Evolutionary conservation across 2,329 filamentous ascomycete genomes (phyloP).

Genomic region (Colletotrichum nymphaeae): DNA sequence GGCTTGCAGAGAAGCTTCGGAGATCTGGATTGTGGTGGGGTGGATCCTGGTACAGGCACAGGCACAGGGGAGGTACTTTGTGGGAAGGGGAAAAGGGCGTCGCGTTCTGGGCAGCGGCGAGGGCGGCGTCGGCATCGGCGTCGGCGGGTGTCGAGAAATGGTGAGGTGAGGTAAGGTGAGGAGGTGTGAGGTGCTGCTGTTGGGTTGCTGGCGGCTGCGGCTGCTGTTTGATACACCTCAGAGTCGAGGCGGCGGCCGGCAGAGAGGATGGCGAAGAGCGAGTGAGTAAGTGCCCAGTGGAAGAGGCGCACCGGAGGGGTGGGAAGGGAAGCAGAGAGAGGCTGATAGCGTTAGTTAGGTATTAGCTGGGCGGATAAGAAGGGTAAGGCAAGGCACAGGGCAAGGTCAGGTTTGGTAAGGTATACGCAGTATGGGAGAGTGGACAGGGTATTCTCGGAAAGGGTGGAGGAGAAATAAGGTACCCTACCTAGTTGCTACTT

Average conservation of each 20-base stretch:
- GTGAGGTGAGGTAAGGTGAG: background rate
- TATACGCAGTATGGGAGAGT: too few species aligned
- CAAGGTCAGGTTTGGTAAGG: background rate
- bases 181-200: background rate
- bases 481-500: background rate
- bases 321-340: conserved; percentile 14
- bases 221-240: conserved; percentile 22
- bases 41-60: conserved; percentile 33
- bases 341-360: conserved; percentile 25
- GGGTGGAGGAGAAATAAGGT: conserved; percentile 2
- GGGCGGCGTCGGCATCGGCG: conserved; percentile 23
- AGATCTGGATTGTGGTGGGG: conserved; percentile 39
- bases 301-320: background rate
- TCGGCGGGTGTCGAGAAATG: background rate
- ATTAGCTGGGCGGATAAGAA: conserved; percentile 24
- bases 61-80: conserved; percentile 35
- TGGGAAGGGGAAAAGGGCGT: conserved; percentile 22
- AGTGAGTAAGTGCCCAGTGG: background rate
- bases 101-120: conserved; percentile 35
- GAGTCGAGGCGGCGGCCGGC: conserved; percentile 1
- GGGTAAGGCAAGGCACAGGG: background rate
- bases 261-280: conserved; percentile 14
- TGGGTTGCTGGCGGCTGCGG: conserved; percentile 20
- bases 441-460: background rate
- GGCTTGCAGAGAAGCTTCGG: conserved; percentile 38